These are phyloP conservation scores for Macrolepiota fuliginosa DNA, from an alignment of 768 basidiomycete species.

Conservation along the genomic window DNA sequence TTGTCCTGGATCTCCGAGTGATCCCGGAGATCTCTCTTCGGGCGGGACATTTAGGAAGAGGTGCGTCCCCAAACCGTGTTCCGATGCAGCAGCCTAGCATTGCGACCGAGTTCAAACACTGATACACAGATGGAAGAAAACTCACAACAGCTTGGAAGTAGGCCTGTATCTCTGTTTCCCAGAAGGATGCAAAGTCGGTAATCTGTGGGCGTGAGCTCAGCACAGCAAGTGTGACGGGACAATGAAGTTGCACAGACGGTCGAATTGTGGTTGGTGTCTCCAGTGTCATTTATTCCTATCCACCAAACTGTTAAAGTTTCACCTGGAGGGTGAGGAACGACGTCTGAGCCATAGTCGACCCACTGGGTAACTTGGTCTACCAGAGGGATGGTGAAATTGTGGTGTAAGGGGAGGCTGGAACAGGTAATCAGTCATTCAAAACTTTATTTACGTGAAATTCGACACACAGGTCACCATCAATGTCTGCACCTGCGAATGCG, in stretches of 20 bases:
- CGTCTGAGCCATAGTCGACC: conserved; percentile 37
- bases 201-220: conserved; percentile 29
- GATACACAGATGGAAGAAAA: conserved; percentile 1
- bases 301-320: conserved; percentile 53
- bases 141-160: conserved; percentile 51
- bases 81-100: conserved; percentile 30
- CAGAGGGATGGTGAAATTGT: conserved; percentile 44
- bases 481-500: conserved; percentile 53
- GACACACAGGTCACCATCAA: conserved; percentile 35
- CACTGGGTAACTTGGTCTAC: conserved; percentile 52
- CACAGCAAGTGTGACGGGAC: neutral
- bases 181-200: conserved; percentile 45
- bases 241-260: conserved; percentile 21
- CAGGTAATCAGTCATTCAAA: neutral
- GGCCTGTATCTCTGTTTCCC: conserved; percentile 45
- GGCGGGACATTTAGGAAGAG: conserved; percentile 60
- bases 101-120: neutral
- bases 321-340: conserved; percentile 40
- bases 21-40: conserved; percentile 44
- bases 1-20: conserved; percentile 31
- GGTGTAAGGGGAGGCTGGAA: conserved; percentile 43
- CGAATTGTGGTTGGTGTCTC: conserved; percentile 43
- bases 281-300: conserved; percentile 60
- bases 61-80: conserved; percentile 41
- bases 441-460: neutral